Percentiles rank a stretch among this genome's conserved stretches.
Evolutionary conservation across 2,329 filamentous ascomycete genomes (phyloP).

Genomic region (Phialophora macrospora): DNA sequence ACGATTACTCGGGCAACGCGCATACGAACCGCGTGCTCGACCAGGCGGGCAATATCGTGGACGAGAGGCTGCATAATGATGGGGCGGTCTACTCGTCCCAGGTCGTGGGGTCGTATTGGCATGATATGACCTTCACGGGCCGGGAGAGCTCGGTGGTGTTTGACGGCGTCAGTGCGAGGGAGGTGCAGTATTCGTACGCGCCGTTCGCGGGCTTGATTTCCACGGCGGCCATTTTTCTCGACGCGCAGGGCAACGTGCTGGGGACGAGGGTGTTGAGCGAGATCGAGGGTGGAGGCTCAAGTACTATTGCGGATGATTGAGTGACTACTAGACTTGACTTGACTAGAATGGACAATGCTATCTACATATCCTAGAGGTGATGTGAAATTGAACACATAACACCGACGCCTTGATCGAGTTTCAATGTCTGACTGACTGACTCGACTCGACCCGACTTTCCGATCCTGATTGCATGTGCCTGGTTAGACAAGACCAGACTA

Average conservation of each 20-base stretch:
- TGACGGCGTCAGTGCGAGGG: constrained; percentile 55
- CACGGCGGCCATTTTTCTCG: constrained; percentile 57
- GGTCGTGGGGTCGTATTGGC: constrained; percentile 57
- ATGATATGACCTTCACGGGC: constrained; percentile 62
- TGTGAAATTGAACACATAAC: no score
- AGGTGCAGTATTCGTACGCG: constrained; percentile 60
- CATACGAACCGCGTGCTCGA: constrained; percentile 63
- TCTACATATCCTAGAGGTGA: no score
- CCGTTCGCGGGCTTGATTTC: constrained; percentile 57
- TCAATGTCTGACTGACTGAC: no score
- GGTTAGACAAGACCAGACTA: no score
- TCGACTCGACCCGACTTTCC: no score
- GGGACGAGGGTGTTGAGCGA: constrained; percentile 60
- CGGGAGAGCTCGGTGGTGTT: constrained; percentile 55
- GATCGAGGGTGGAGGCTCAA: constrained; percentile 58
- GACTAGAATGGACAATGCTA: no score
- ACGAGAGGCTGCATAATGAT: constrained; percentile 60
- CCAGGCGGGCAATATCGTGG: constrained; percentile 61
- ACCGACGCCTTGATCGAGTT: no score
- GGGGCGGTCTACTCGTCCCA: constrained; percentile 53
- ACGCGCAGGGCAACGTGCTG: constrained; percentile 54
- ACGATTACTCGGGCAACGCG: constrained; percentile 62
- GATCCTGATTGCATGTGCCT: no score
- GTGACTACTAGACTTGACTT: no score
- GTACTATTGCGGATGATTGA: constrained; percentile 53